A percentile compares a stretch with the other conserved stretches of the same genome.
Evolutionary conservation across 1,284 basidiomycete species (phyloP).

Genomic region (Naganishia sp.): DNA sequence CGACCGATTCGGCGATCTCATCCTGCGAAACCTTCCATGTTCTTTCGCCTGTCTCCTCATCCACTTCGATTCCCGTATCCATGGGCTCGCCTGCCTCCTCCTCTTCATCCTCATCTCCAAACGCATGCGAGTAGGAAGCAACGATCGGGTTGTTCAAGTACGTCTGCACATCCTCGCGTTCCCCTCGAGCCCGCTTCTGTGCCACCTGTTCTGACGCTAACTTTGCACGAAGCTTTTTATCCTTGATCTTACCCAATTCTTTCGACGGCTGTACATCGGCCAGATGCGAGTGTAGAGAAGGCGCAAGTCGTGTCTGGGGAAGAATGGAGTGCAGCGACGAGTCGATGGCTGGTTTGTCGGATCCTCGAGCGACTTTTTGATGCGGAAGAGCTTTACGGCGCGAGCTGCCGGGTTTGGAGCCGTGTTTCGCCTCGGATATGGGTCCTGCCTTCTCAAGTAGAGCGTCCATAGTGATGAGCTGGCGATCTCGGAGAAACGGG

Average conservation of each 20-base stretch:
- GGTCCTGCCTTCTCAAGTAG: conserved; percentile 70
- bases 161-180: conserved; percentile 51
- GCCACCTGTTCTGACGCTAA: conserved; percentile 62
- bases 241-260: conserved; percentile 57
- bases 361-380: conserved; percentile 47
- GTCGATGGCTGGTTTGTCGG: conserved; percentile 55
- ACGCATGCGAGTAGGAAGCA: neutral
- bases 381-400: conserved; percentile 44
- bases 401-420: conserved; percentile 25
- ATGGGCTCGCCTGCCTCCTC: conserved; percentile 35
- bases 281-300: conserved; percentile 41
- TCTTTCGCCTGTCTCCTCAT: conserved; percentile 60
- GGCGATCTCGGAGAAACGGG: neutral
- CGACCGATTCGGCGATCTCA: conserved; percentile 71
- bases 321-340: conserved; percentile 64
- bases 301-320: conserved; percentile 45
- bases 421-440: conserved; percentile 43
- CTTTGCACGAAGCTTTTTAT: conserved; percentile 72
- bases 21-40: conserved; percentile 86
- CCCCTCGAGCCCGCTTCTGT: conserved; percentile 45
- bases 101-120: conserved; percentile 15
- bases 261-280: conserved; percentile 27
- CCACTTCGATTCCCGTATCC: conserved; percentile 50
- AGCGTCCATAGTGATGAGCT: conserved; percentile 62
- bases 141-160: conserved; percentile 43